Evolutionary conservation across 2,329 filamentous ascomycete genomes (phyloP).

Genomic region (Hypoxylon sp.): DNA sequence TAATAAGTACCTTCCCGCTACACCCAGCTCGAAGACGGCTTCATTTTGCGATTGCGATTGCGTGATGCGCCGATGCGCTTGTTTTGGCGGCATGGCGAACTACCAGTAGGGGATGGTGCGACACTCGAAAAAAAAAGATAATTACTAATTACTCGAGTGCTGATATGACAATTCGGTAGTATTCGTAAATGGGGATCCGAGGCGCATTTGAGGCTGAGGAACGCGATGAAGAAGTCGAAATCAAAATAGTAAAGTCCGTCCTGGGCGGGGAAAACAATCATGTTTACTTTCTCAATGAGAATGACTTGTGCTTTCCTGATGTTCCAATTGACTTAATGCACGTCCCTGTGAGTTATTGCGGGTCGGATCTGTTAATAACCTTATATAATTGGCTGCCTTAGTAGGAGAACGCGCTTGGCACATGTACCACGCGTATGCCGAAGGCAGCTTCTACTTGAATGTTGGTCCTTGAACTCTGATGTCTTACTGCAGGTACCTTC

Average conservation of each 20-base stretch:
- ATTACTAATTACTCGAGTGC: constrained; percentile 16
- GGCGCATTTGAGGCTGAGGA: constrained; percentile 17
- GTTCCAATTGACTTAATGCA: constrained; percentile 46
- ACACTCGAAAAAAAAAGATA: background rate
- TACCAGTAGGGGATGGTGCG: constrained; percentile 3
- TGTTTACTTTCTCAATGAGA: constrained; percentile 38
- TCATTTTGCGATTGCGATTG: constrained; percentile 62
- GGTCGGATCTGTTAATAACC: constrained; percentile 21
- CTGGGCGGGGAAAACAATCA: constrained; percentile 36
- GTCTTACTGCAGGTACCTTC: background rate
- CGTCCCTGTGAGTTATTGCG: constrained; percentile 33
- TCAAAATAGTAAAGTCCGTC: constrained; percentile 7
- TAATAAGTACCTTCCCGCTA: constrained; percentile 62
- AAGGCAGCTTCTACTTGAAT: constrained; percentile 30
- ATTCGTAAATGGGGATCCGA: background rate
- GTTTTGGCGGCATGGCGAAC: constrained; percentile 59
- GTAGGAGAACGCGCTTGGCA: constrained; percentile 42
- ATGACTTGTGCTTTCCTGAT: constrained; percentile 28
- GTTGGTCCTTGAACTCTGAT: background rate
- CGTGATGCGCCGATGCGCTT: constrained; percentile 56
- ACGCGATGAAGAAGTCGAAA: constrained; percentile 9
- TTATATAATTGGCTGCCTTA: constrained; percentile 20
- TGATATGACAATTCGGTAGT: constrained; percentile 7
- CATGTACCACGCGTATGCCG: constrained; percentile 42
- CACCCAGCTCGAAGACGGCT: constrained; percentile 66